Conservation (phyloP, 2,329 filamentous ascomycete species). For the Ascosphaera pollenicola region DNA sequence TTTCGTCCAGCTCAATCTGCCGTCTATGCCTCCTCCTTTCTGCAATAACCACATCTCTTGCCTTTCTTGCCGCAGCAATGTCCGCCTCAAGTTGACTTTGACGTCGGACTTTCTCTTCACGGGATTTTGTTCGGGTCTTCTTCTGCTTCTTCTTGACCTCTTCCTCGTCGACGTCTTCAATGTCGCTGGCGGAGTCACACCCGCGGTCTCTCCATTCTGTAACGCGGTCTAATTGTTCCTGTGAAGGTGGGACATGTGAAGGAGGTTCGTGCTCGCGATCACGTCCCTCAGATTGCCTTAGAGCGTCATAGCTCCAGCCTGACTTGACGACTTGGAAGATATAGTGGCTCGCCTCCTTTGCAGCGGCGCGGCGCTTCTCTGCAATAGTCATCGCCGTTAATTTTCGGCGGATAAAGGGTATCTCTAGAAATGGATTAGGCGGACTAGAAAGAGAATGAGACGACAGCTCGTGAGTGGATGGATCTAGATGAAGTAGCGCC, state of each 20-base stretch:
- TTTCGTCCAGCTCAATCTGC: constrained; percentile 38
- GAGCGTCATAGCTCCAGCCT: constrained; percentile 19
- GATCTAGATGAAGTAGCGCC: neutral
- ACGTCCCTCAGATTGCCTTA: neutral
- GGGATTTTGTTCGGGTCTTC: neutral
- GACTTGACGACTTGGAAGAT: constrained; percentile 19
- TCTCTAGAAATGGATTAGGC: neutral
- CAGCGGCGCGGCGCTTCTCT: constrained; percentile 17
- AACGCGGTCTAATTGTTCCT: neutral
- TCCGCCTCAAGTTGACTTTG: neutral
- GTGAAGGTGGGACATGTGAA: constrained; percentile 1
- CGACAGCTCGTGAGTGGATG: neutral
- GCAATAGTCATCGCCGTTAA: neutral
- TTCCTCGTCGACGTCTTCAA: neutral
- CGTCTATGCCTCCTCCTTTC: constrained; percentile 34
- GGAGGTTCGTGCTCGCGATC: constrained; percentile 1
- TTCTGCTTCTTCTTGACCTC: neutral
- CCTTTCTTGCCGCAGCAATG: neutral
- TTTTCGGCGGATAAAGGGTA: neutral
- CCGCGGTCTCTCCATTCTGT: constrained; percentile 6
- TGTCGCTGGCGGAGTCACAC: constrained; percentile 6
- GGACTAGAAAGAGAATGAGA: neutral
- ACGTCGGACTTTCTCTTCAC: neutral
- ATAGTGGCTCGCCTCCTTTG: constrained; percentile 19
- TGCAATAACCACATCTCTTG: constrained; percentile 9